phyloP scores from a whole-genome alignment of 108 stramenopile species.

The Craspedostauros australis region DNA sequence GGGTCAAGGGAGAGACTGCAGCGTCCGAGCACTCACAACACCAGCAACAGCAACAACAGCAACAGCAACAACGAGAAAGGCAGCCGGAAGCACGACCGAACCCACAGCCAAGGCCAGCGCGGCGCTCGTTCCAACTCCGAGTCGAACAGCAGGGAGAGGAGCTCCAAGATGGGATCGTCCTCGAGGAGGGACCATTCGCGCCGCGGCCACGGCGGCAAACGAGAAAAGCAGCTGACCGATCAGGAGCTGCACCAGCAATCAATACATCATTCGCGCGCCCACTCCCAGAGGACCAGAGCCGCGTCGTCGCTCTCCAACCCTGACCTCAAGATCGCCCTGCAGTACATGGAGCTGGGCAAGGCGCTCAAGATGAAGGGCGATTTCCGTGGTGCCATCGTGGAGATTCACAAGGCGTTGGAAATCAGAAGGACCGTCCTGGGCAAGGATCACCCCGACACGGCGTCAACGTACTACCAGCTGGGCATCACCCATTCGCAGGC shows the following conservation, averaged over 20 bases:
- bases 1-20: too few species aligned
- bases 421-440: conserved; percentile 19
- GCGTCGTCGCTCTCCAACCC: not conserved
- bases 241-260: conserved; percentile 11
- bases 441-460: conserved; percentile 32
- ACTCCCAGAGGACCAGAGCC: conserved; percentile 8
- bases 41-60: too few species aligned
- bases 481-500: conserved; percentile 25
- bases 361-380: conserved; percentile 30
- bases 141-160: too few species aligned
- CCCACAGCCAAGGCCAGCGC: too few species aligned
- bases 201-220: too few species aligned
- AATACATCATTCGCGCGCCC: conserved; percentile 14
- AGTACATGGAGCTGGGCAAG: conserved; percentile 32
- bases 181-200: too few species aligned
- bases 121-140: too few species aligned
- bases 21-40: too few species aligned
- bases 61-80: too few species aligned
- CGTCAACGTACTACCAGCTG: conserved; percentile 30
- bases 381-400: conserved; percentile 14
- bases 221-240: conserved; percentile 23
- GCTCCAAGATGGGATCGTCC: too few species aligned
- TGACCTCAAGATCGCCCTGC: conserved; percentile 26
- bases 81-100: too few species aligned
- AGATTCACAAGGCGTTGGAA: conserved; percentile 33